Evolutionary conservation across 257 asterid species (phyloP).

Genomic region (Buddleja alternifolia): DNA sequence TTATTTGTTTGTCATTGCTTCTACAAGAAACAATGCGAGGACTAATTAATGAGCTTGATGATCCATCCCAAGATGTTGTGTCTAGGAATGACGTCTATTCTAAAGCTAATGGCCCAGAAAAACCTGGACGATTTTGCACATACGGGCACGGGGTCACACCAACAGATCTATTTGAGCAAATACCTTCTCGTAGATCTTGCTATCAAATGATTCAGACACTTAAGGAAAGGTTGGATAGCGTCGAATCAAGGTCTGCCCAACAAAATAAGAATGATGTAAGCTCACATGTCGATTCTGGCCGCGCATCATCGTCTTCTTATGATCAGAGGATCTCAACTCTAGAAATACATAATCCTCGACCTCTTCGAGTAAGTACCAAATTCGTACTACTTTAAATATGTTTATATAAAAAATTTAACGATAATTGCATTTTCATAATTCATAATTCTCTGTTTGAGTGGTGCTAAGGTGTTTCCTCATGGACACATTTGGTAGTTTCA

Average conservation of each 20-base stretch:
- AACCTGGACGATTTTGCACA: background rate
- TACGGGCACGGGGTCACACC: background rate
- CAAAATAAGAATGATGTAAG: background rate
- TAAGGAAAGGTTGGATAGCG: background rate
- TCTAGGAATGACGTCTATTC: background rate
- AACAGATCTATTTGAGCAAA: background rate
- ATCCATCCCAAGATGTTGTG: background rate
- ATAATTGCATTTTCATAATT: too few species aligned
- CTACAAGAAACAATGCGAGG: background rate
- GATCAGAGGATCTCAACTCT: background rate
- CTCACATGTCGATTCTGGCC: background rate
- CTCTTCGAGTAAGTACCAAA: background rate
- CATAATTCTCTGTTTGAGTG: too few species aligned
- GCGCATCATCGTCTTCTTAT: background rate
- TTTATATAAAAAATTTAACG: too few species aligned
- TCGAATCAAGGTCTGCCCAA: too few species aligned
- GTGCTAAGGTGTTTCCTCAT: too few species aligned
- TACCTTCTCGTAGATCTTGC: background rate
- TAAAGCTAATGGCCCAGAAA: background rate
- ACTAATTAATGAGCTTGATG: background rate
- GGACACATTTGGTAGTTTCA: too few species aligned
- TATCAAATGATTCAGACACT: background rate
- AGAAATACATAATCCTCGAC: background rate
- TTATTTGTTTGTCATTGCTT: background rate
- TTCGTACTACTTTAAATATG: too few species aligned